Evolutionary conservation across 805 yeast species (phyloP), one percentile per base, ranked within the genome.

Genomic region (Zygosaccharomyces bailii): DNA sequence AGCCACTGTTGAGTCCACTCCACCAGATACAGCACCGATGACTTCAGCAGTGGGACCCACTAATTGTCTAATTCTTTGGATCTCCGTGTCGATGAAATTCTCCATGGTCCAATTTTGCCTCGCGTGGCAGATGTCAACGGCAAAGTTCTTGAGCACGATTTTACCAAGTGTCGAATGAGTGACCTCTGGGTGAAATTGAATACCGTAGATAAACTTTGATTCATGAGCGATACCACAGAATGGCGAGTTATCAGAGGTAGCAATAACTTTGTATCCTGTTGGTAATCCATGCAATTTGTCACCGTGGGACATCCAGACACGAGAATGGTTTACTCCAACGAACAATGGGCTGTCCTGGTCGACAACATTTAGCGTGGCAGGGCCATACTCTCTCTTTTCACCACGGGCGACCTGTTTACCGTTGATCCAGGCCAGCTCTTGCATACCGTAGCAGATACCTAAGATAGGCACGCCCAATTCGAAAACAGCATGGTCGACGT

Each of bases 241-340:
- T 46, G 98, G 99, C 34, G 98, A 93, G 78, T 93, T 93, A 56
- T 77, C 87, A 44, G 96, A 84, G 34, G 88, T 81, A 44, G 97
- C 99, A 50, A 90, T 88, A 49, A 85, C 79, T 67, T 83, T 80
- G 78, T 80, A 93, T 31, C 95, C 96, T 35, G 78, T 76, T 59
- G 99, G 99, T 56, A 93, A 77, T 43, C 91, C 86, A 59, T 81
- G 82, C 61, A 93, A 77, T 75, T 93, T 93, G 72, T 93, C 99
- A 63, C 96, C 96, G 70, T 93, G 99, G 39, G 98, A 90, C 99
- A 93, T 93, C 99, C 99, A 93, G 51, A 93, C 97, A 67, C 84
- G 90, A 48, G 95, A 88, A 73, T 93, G 84, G 69, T 89, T 95
- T 57, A 93, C 87, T 50, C 84, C 96, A 52, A 81, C 75, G 71